Percentiles rank a stretch among this genome's conserved stretches.
Evolutionary conservation across 169 alveolate species (phyloP).

Genomic region (Eimeria necatrix): DNA sequence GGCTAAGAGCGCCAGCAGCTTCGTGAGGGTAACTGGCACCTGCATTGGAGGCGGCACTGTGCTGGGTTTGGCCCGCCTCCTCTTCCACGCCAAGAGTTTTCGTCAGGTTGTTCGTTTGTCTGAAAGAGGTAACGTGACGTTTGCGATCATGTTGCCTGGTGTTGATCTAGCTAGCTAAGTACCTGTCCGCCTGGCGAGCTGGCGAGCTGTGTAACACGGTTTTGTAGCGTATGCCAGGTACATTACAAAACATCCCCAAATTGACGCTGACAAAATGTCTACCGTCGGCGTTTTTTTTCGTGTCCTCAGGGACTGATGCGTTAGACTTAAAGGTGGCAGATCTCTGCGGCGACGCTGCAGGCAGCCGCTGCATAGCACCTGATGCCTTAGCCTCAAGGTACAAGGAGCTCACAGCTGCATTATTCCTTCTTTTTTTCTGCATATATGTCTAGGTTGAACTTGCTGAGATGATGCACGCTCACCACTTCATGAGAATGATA

Average conservation of each 20-base stretch:
- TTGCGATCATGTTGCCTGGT: not conserved
- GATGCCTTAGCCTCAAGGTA: constrained; percentile 90
- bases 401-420: not conserved
- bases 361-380: constrained; percentile 84
- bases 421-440: no score
- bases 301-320: constrained; percentile 76
- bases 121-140: constrained; percentile 83
- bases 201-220: not conserved
- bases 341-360: constrained; percentile 85
- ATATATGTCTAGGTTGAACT: not conserved
- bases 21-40: constrained; percentile 93
- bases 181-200: not conserved
- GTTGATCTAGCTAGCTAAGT: not conserved
- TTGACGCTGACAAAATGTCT: not conserved
- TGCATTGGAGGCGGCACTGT: constrained; percentile 96
- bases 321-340: constrained; percentile 85
- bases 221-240: not conserved
- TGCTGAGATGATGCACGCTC: not conserved
- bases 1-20: constrained; percentile 83
- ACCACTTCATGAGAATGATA: no score
- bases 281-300: not conserved
- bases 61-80: constrained; percentile 91
- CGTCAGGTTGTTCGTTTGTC: constrained; percentile 90
- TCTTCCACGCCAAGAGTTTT: constrained; percentile 89
- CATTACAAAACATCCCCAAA: not conserved